phyloP scores from a whole-genome alignment of 495 filamentous ascomycete genomes.

The Talaromyces ruber region DNA sequence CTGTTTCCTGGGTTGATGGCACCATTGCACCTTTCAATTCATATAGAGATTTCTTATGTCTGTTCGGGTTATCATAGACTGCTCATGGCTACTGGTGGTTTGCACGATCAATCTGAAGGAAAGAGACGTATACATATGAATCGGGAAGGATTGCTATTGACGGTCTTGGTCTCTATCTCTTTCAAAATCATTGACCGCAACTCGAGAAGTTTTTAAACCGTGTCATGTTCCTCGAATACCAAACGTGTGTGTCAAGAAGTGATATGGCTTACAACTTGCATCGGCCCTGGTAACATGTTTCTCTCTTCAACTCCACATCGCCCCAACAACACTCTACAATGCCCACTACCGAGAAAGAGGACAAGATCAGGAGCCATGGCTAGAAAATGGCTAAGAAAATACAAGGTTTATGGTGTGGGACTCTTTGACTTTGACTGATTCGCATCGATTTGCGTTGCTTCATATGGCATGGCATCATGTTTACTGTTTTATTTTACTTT shows the following conservation, averaged over 20 bases:
- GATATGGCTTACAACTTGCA: background rate
- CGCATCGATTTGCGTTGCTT: background rate
- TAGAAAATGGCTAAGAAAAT: background rate
- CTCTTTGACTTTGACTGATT: background rate
- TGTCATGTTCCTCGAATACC: background rate
- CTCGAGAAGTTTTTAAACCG: background rate
- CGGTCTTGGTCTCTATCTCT: background rate
- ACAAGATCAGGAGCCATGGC: background rate
- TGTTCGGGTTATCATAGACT: background rate
- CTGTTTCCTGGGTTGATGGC: background rate
- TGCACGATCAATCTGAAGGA: background rate
- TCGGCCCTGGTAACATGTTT: background rate
- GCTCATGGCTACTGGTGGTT: background rate
- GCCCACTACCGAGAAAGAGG: background rate
- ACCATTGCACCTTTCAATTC: background rate
- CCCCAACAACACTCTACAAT: background rate
- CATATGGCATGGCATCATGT: background rate
- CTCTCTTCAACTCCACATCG: background rate
- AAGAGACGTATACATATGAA: background rate
- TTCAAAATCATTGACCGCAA: background rate
- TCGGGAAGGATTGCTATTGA: background rate
- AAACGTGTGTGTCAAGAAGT: background rate
- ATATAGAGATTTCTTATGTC: background rate
- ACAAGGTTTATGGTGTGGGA: background rate
- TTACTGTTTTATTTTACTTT: background rate